These are phyloP conservation scores for Alternaria angustiovoidea DNA, from an alignment of 2,329 filamentous ascomycete species.

Conservation along the genomic window DNA sequence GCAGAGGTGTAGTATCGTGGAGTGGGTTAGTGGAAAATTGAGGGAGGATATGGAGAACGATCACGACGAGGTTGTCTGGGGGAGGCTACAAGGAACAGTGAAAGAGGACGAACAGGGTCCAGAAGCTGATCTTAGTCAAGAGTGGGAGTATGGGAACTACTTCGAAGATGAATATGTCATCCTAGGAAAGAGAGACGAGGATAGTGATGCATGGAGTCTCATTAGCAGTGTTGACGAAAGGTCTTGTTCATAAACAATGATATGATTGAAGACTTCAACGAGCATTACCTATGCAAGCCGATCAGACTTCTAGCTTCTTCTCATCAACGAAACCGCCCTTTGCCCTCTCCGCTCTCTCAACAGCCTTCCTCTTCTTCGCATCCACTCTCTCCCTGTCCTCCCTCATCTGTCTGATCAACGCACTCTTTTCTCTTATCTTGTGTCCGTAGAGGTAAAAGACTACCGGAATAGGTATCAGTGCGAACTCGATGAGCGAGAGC, in stretches of 20 bases:
- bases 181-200: constrained; percentile 1
- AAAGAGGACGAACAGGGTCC: neutral
- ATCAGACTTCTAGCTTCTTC: constrained; percentile 24
- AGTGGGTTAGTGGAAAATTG: constrained; percentile 12
- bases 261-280: neutral
- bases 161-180: neutral
- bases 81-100: neutral
- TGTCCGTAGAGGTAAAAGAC: constrained; percentile 73
- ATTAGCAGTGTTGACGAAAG: neutral
- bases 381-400: constrained; percentile 55
- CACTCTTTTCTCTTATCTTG: constrained; percentile 64
- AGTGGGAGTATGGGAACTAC: neutral
- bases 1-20: constrained; percentile 14
- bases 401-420: constrained; percentile 60
- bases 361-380: constrained; percentile 48
- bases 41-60: neutral
- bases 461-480: constrained; percentile 80
- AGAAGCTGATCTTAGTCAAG: neutral
- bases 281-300: neutral
- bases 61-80: neutral
- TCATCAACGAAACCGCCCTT: constrained; percentile 24
- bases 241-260: neutral
- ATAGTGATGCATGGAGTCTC: constrained; percentile 13
- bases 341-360: constrained; percentile 54
- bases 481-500: constrained; percentile 75